Evolutionary conservation across 352 stramenopile genomes (phyloP), one percentile per base, ranked within the genome.

Genomic region (Pelagophyceae sp.): DNA sequence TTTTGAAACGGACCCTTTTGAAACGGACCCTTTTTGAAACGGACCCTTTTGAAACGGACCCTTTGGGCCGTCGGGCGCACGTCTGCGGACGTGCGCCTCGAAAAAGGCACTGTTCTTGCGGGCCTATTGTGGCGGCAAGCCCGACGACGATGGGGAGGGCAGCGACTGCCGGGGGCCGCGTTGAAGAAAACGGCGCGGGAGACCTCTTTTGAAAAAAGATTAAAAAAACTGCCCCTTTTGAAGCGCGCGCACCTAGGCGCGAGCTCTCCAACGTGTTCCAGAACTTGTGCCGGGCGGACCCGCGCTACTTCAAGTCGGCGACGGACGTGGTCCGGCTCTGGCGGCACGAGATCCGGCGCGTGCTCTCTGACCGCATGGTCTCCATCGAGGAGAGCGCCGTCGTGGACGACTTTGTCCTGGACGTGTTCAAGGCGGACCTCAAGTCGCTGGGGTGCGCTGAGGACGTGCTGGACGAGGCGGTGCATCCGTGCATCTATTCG

Each of bases 221-320:
- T 94, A 99, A n/a, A n/a, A n/a, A n/a, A n/a, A n/a, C n/a, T 95
- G 61, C 96, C 97, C 85, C 98, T 98, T 80, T 98, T 94, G 93
- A 98, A 98, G 83, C 97, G 93, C 92, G 90, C n/a, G n/a, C n/a
- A n/a, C n/a, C n/a, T n/a, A n/a, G n/a, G n/a, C n/a, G 94, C 25
- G 93, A 98, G 78, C 84, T 99, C 1, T 95, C 89, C 3, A 98
- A 98, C 75, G 94, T 98, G 70, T 97, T 98, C 81, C 94, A 98
- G 83, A 92, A 93, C 0, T 87, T 95, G 35, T 96, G 91, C 40
- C 88, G 92, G 0, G 92, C 93, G 11, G 96, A 95, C 79, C 88
- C 89, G 32, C 91, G 97, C 54, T 97, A 95, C 80, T 98, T 95
- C 81, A 87, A 90, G 27, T 91, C 86, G 5, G 86, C 90, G 1